Evolutionary conservation across 257 asterid species (phyloP).

Genomic region (Striga asiatica): DNA sequence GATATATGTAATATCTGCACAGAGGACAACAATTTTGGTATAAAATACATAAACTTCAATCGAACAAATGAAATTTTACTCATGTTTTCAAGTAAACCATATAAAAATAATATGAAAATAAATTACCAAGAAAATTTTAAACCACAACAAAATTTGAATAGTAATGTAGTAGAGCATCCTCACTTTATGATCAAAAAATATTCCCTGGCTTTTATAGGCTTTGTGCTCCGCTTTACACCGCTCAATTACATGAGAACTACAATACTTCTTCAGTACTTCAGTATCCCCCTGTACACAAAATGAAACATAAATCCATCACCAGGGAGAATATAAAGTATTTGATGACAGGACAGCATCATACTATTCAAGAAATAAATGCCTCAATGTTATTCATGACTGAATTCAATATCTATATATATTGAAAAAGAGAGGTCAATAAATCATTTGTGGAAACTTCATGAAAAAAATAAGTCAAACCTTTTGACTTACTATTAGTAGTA

Average conservation of each 20-base stretch:
- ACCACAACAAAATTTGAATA: background rate
- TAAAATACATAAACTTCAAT: background rate
- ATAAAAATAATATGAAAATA: background rate
- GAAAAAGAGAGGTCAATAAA: too few species aligned
- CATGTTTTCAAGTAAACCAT: background rate
- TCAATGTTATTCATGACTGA: too few species aligned
- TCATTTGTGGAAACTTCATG: too few species aligned
- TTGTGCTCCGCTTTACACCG: constrained; percentile 85
- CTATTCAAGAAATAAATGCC: too few species aligned
- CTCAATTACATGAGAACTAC: constrained; percentile 70
- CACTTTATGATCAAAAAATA: constrained; percentile 81
- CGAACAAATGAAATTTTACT: background rate
- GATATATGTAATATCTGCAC: constrained; percentile 88
- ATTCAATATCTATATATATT: too few species aligned
- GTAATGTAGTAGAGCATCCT: background rate
- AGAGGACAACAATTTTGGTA: background rate
- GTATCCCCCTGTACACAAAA: constrained; percentile 48
- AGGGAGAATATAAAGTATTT: background rate
- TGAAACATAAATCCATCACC: constrained; percentile 5
- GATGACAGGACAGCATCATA: too few species aligned
- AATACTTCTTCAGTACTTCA: constrained; percentile 57
- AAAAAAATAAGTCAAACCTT: too few species aligned
- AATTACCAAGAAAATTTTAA: background rate
- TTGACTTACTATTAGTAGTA: too few species aligned
- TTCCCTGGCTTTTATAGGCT: constrained; percentile 66